A percentile compares a stretch with the other conserved stretches of the same genome.
phyloP scores from a whole-genome alignment of 805 yeast species.

The Candida ovalis region DNA sequence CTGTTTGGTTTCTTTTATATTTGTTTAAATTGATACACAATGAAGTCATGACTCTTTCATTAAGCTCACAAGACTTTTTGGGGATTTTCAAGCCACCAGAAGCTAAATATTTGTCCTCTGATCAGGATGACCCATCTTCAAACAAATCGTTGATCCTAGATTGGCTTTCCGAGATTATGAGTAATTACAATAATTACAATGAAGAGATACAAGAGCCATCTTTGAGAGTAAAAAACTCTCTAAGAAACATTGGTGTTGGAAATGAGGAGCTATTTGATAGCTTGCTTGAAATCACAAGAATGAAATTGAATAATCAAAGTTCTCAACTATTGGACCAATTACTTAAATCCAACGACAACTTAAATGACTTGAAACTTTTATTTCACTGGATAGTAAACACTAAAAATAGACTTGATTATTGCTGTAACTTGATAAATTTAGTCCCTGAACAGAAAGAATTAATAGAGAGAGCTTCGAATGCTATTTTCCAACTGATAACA shows the following conservation, averaged over 20 bases:
- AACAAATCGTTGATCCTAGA: conserved; percentile 20
- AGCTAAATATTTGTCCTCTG: conserved; percentile 2
- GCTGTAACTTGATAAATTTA: conserved; percentile 10
- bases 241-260: conserved; percentile 15
- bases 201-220: conserved; percentile 17
- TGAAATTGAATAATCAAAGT: conserved; percentile 14
- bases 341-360: background rate
- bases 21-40: background rate
- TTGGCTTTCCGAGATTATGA: conserved; percentile 23
- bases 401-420: conserved; percentile 11
- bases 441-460: conserved; percentile 12
- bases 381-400: conserved; percentile 16
- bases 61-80: conserved; percentile 10
- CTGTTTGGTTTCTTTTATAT: no score
- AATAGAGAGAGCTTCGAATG: conserved; percentile 19
- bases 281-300: conserved; percentile 12
- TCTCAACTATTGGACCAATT: background rate
- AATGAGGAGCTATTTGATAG: conserved; percentile 16
- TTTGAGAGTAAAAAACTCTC: conserved; percentile 18
- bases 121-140: conserved; percentile 24
- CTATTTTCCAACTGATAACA: conserved; percentile 20
- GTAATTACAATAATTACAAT: conserved; percentile 5
- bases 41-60: conserved; percentile 1
- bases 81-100: conserved; percentile 13
- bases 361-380: conserved; percentile 7